A percentile compares a stretch with the other conserved stretches of the same genome.
Conservation (phyloP, 768 basidiomycete genomes). For the Mycena polygramma region DNA sequence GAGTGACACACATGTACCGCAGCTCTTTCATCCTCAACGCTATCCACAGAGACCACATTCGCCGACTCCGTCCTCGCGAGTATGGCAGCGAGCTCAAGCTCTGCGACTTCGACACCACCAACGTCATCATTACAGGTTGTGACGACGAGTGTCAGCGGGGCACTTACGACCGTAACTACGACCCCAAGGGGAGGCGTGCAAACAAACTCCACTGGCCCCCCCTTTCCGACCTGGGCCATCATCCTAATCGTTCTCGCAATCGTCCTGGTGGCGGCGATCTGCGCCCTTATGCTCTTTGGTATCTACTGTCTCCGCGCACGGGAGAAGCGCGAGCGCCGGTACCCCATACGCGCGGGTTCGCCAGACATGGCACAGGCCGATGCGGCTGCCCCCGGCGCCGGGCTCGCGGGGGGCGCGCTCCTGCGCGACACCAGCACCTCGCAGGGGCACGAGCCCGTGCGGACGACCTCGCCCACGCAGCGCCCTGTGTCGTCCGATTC, state of each 20-base stretch:
- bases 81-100: slow-evolving; percentile 56
- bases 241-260: slow-evolving; percentile 89
- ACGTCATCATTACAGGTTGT: not conserved
- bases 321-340: slow-evolving; percentile 53
- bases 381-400: not conserved
- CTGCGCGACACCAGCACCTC: slow-evolving; percentile 25
- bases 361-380: slow-evolving; percentile 13
- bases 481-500: slow-evolving; percentile 71
- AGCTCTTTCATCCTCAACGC: slow-evolving; percentile 9
- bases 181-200: slow-evolving; percentile 58
- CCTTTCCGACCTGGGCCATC: slow-evolving; percentile 91
- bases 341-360: slow-evolving; percentile 80
- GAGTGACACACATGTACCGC: slow-evolving; percentile 51
- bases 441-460: not conserved
- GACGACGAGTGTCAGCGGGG: not conserved
- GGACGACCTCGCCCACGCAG: slow-evolving; percentile 37
- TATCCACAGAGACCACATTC: slow-evolving; percentile 74
- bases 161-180: slow-evolving; percentile 1
- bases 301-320: slow-evolving; percentile 73
- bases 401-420: not conserved
- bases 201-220: slow-evolving; percentile 43
- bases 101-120: not conserved
- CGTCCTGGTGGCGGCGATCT: slow-evolving; percentile 78
- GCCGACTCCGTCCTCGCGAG: slow-evolving; percentile 77
- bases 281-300: slow-evolving; percentile 77